These are phyloP conservation scores for Hypoxylon fuscum DNA, from an alignment of 495 filamentous ascomycete genomes.

Conservation along the genomic window DNA sequence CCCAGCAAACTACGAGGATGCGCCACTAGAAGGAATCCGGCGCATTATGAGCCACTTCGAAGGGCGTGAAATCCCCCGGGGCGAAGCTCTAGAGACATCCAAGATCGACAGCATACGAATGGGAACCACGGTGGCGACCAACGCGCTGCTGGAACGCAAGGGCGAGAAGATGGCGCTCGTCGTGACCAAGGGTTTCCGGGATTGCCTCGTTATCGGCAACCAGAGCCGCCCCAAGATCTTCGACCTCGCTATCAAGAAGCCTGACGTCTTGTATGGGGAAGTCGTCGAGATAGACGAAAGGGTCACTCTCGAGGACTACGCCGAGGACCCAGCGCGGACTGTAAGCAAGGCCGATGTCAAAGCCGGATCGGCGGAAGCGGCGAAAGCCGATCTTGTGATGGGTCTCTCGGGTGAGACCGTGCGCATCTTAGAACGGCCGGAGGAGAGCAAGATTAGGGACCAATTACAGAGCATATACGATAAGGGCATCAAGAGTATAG, in stretches of 20 bases:
- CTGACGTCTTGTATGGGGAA: slow-evolving; percentile 75
- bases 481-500: slow-evolving; percentile 38
- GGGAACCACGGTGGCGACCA: slow-evolving; percentile 88
- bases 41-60: slow-evolving; percentile 36
- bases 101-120: slow-evolving; percentile 74
- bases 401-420: slow-evolving; percentile 21
- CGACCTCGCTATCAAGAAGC: slow-evolving; percentile 76
- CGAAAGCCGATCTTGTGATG: too few relatives aligned
- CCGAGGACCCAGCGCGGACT: slow-evolving; percentile 73
- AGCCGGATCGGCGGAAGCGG: slow-evolving; percentile 46
- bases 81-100: slow-evolving; percentile 29
- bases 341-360: slow-evolving; percentile 58
- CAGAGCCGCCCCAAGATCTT: slow-evolving; percentile 83
- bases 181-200: slow-evolving; percentile 89
- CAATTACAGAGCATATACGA: slow-evolving; percentile 36
- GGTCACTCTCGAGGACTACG: slow-evolving; percentile 78
- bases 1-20: slow-evolving; percentile 61
- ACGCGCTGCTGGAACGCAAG: slow-evolving; percentile 88
- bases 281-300: slow-evolving; percentile 83
- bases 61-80: slow-evolving; percentile 24
- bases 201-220: slow-evolving; percentile 87
- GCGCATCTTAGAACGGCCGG: slow-evolving; percentile 34
- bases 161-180: slow-evolving; percentile 88
- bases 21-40: slow-evolving; percentile 56
- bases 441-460: slow-evolving; percentile 23